phyloP scores from a whole-genome alignment of 2,329 filamentous ascomycete species.

The Aspergillus alliaceus region DNA sequence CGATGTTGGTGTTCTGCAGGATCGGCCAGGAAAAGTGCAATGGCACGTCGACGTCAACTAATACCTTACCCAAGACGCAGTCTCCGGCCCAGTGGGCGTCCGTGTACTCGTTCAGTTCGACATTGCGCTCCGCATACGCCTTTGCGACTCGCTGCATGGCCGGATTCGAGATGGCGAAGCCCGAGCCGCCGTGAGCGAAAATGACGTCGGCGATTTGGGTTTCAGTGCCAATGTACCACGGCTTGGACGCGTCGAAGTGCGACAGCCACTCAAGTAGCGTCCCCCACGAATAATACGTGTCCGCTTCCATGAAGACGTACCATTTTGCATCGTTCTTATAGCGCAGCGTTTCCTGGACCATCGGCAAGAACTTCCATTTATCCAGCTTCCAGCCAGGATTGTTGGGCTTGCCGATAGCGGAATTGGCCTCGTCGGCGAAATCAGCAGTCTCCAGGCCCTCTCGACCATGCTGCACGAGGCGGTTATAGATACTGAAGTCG shows the following conservation, averaged over 20 bases:
- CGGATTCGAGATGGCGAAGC: slow-evolving; percentile 53
- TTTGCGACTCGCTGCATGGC: slow-evolving; percentile 48
- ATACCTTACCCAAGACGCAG: slow-evolving; percentile 50
- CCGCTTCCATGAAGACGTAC: slow-evolving; percentile 61
- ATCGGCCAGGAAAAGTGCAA: slow-evolving; percentile 51
- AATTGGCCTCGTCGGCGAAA: slow-evolving; percentile 40
- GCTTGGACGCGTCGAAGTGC: slow-evolving; percentile 49
- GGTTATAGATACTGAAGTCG: slow-evolving; percentile 55
- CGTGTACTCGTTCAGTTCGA: slow-evolving; percentile 48
- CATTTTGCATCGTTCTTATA: slow-evolving; percentile 52
- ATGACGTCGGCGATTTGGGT: slow-evolving; percentile 52
- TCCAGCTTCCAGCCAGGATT: slow-evolving; percentile 54
- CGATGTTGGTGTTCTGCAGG: slow-evolving; percentile 43
- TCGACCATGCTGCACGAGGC: slow-evolving; percentile 45
- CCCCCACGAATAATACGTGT: slow-evolving; percentile 57
- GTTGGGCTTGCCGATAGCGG: slow-evolving; percentile 44
- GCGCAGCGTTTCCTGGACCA: slow-evolving; percentile 51
- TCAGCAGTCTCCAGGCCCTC: slow-evolving; percentile 41
- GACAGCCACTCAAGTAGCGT: slow-evolving; percentile 56
- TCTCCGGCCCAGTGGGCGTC: slow-evolving; percentile 52
- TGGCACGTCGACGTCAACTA: slow-evolving; percentile 47
- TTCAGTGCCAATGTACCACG: slow-evolving; percentile 56
- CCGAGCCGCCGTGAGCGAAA: slow-evolving; percentile 56
- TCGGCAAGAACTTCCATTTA: slow-evolving; percentile 60
- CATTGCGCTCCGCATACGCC: slow-evolving; percentile 42